phyloP scores from a whole-genome alignment of 371 early-diverging fungal species.

The Conidiobolus incongruus region DNA sequence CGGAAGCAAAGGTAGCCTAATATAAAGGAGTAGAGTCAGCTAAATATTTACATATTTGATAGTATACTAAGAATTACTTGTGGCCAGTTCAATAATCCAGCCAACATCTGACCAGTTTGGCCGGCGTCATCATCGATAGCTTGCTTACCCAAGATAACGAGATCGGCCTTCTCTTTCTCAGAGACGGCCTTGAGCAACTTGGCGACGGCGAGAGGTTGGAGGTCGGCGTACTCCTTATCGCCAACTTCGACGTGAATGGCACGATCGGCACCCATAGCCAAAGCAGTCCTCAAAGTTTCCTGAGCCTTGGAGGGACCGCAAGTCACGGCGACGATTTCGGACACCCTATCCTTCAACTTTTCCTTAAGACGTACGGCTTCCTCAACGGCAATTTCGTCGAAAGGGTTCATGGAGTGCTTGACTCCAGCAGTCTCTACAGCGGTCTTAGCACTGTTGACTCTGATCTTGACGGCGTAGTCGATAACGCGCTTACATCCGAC shows the following conservation, averaged over 20 bases:
- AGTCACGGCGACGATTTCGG: constrained; percentile 71
- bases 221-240: constrained; percentile 21
- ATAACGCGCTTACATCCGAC: constrained; percentile 84
- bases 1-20: constrained; percentile 89
- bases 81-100: constrained; percentile 84
- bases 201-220: constrained; percentile 77
- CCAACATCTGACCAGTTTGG: constrained; percentile 97
- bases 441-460: constrained; percentile 71
- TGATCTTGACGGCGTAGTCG: constrained; percentile 96
- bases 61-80: constrained; percentile 29
- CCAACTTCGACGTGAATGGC: constrained; percentile 84
- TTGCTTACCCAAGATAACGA: constrained; percentile 94
- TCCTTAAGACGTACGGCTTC: constrained; percentile 89
- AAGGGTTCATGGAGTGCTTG: constrained; percentile 97
- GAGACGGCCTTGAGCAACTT: constrained; percentile 72
- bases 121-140: constrained; percentile 94
- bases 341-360: constrained; percentile 26
- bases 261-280: constrained; percentile 96
- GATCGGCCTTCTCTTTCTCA: constrained; percentile 77
- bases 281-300: constrained; percentile 86
- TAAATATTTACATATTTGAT: not conserved
- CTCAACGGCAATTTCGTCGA: constrained; percentile 96
- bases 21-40: not conserved
- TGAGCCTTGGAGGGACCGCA: constrained; percentile 77
- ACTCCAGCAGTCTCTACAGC: constrained; percentile 82